A percentile compares a stretch with the other conserved stretches of the same genome.
These are phyloP conservation scores for Torrubiellomyces zombiae DNA, from an alignment of 2,329 filamentous ascomycete genomes.

Conservation along the genomic window DNA sequence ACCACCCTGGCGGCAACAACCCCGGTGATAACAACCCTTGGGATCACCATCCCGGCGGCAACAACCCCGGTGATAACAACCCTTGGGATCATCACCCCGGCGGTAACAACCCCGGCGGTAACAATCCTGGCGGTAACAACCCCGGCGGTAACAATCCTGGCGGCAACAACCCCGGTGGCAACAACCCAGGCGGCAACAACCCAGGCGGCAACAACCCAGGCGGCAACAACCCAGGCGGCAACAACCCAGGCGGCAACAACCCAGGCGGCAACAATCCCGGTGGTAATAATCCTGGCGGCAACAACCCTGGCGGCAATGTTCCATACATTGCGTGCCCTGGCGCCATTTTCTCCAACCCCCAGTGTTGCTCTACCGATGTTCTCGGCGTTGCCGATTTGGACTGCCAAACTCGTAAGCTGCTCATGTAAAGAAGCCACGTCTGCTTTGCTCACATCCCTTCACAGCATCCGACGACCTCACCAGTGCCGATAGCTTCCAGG, in stretches of 20 bases:
- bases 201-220: neutral
- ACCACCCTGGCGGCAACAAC: neutral
- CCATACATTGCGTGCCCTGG: conserved; percentile 1
- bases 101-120: conserved; percentile 1
- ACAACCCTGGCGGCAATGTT: conserved; percentile 1
- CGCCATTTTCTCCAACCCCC: conserved; percentile 5
- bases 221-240: neutral
- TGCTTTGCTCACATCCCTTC: neutral
- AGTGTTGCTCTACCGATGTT: conserved; percentile 5
- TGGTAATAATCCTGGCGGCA: neutral
- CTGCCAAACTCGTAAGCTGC: conserved; percentile 5
- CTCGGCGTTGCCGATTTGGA: conserved; percentile 4
- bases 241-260: neutral
- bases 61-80: conserved; percentile 3
- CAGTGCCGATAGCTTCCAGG: conserved; percentile 2
- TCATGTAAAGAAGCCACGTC: neutral
- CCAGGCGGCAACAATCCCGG: conserved; percentile 1
- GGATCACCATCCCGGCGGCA: conserved; percentile 1
- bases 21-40: conserved; percentile 2
- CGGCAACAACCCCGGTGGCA: conserved; percentile 1
- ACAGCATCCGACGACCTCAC: conserved; percentile 1
- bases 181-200: conserved; percentile 1
- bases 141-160: neutral
- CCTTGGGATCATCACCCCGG: conserved; percentile 2
- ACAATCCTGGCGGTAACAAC: neutral